A percentile compares a stretch with the other conserved stretches of the same genome.
These are phyloP conservation scores for Comarum palustre DNA, from an alignment of 306 rosid species.

Conservation along the genomic window DNA sequence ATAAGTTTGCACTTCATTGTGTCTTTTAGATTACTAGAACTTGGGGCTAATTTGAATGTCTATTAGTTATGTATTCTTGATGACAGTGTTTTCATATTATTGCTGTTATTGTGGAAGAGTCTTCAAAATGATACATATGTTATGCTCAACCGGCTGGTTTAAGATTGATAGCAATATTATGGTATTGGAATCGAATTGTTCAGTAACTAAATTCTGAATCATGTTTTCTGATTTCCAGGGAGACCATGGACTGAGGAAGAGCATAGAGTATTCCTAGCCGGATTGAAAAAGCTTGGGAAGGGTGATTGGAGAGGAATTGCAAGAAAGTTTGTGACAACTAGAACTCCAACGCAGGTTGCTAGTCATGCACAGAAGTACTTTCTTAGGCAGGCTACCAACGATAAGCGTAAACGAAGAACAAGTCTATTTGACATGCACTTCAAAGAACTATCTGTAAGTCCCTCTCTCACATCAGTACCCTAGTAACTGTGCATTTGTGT, in stretches of 20 bases:
- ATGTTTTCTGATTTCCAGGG: conserved; percentile 15
- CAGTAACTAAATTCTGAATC: not conserved
- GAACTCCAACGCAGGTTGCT: conserved; percentile 58
- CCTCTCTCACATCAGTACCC: not conserved
- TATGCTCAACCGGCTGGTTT: conserved; percentile 1
- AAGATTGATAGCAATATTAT: not conserved
- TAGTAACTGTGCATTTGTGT: not conserved
- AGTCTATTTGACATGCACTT: conserved; percentile 56
- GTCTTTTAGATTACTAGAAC: not conserved
- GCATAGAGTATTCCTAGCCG: conserved; percentile 45
- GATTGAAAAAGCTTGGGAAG: conserved; percentile 48
- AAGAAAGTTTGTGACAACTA: conserved; percentile 41
- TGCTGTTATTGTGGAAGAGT: not conserved
- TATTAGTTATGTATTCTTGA: not conserved
- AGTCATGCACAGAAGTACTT: conserved; percentile 75
- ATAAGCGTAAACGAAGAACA: conserved; percentile 45
- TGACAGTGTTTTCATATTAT: not conserved
- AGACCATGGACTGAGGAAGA: conserved; percentile 57
- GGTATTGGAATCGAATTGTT: not conserved
- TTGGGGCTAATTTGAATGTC: not conserved
- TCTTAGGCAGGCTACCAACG: conserved; percentile 34
- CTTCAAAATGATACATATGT: not conserved
- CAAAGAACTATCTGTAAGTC: not conserved
- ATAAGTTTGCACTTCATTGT: not conserved
- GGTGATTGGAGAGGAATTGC: conserved; percentile 71